A percentile compares a stretch with the other conserved stretches of the same genome.
Conservation (phyloP, 139 green algal species). For the Chlorella sp. region DNA sequence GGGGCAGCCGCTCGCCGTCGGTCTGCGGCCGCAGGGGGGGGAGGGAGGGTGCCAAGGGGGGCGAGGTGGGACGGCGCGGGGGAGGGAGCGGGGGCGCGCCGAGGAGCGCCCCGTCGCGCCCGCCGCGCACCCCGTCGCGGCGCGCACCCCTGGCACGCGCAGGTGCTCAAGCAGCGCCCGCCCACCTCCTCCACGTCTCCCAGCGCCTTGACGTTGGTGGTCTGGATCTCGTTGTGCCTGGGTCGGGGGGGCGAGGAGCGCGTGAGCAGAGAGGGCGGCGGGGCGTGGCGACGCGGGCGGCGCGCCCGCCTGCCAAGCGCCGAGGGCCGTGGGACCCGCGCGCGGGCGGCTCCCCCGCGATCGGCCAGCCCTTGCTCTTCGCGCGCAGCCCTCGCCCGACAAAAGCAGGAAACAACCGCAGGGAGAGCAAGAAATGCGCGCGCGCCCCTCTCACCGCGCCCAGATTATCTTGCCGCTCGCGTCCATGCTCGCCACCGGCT, state of each 20-base stretch:
- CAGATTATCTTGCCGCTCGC: conserved; percentile 94
- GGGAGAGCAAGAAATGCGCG: no score
- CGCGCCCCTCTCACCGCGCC: no score
- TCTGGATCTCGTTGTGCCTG: conserved; percentile 94
- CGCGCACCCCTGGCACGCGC: not conserved
- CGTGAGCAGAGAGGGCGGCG: no score
- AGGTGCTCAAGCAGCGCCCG: not conserved
- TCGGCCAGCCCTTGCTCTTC: no score
- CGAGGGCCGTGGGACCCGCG: no score
- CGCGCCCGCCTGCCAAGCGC: no score
- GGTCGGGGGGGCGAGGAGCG: no score
- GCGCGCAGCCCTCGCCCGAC: no score
- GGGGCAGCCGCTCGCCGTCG: conserved; percentile 95
- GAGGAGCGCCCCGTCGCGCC: no score
- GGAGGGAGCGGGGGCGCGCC: not conserved
- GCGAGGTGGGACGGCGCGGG: not conserved
- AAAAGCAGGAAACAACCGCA: no score
- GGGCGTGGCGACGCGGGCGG: no score
- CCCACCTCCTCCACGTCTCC: conserved; percentile 66
- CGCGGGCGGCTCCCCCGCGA: no score
- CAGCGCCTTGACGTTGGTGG: conserved; percentile 86
- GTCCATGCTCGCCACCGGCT: conserved; percentile 99
- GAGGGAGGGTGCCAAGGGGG: not conserved
- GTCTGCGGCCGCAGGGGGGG: conserved; percentile 9
- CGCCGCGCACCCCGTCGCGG: not conserved